Base-by-base conservation (phyloP, 2,329 filamentous ascomycete genomes). In the Fusarium compactum region DNA sequence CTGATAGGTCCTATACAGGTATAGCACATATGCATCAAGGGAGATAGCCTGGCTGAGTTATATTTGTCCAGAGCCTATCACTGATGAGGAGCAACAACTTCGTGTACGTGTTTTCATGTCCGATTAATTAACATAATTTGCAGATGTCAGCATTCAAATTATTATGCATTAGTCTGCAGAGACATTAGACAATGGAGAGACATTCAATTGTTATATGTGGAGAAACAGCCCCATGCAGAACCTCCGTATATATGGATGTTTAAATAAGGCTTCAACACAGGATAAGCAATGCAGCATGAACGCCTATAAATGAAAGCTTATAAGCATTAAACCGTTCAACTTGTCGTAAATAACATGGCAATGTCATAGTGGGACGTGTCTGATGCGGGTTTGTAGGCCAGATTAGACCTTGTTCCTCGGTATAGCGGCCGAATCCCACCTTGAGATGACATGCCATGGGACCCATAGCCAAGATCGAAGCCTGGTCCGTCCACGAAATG, bases 381-480 rank as follows among this genome's bases (percentile, higher is more conserved):
- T 61, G 54, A 34, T 65, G 47, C 54, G 41, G 54, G 32, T 62
- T 54, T 27, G 52, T 9, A 62, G 20, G 20, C 62, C 44, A 46
- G 60, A 66, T 67, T 56, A 50, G 30, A 22, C 30, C 38, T 44
- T 61, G 56, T 41, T 43, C 24, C 30, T 66, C 63, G 63, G 64
- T 54, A 68, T 64, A 38, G 46, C 24, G 58, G 34, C 67, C 67
- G 63, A 58, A 71, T 71, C 67, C 60, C 48, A 67, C 50, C 25
- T 57, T 29, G 41, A 57, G 67, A 51, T 67, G 43, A 64, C 55
- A 62, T 62, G 34, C 48, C 48, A 64, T 48, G 48, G 55, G 48
- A 20, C 32, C 63, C 43, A 50, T 48, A 44, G 46, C 24, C 40
- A 52, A 54, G 54, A 40, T 45, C 24, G 22, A 61, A 58, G 32